phyloP scores from a whole-genome alignment of 306 rosid species.

The Quercus engelmannii region DNA sequence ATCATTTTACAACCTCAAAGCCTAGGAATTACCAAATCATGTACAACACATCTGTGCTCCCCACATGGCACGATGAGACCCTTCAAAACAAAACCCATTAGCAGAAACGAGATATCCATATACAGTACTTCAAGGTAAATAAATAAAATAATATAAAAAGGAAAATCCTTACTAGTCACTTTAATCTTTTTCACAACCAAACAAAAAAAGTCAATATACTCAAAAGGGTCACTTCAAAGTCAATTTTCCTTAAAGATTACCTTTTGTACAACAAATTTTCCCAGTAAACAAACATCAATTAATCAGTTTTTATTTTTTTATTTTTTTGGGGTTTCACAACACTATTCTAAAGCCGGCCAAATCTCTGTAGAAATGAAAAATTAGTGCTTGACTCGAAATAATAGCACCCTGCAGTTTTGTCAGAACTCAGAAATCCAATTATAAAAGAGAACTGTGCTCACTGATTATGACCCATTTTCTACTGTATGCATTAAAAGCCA shows the following conservation, averaged over 20 bases:
- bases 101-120: background rate
- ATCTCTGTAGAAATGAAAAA: constrained; percentile 1
- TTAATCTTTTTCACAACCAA: constrained; percentile 5
- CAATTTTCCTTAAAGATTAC: constrained; percentile 10
- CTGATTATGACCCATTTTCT: constrained; percentile 39
- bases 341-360: constrained; percentile 8
- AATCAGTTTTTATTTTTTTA: background rate
- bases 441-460: background rate
- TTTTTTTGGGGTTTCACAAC: background rate
- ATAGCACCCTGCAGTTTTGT: constrained; percentile 17
- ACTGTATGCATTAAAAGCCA: constrained; percentile 22
- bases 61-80: constrained; percentile 33
- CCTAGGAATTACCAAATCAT: constrained; percentile 47
- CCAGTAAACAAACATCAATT: constrained; percentile 17
- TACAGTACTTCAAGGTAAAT: background rate
- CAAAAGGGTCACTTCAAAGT: constrained; percentile 7
- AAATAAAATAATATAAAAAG: too few relatives aligned
- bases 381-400: constrained; percentile 13
- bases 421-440: constrained; percentile 2
- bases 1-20: constrained; percentile 34
- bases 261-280: constrained; percentile 20
- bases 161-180: constrained; percentile 1
- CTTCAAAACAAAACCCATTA: constrained; percentile 17
- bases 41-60: constrained; percentile 37
- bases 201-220: constrained; percentile 9